phyloP scores from a whole-genome alignment of 345 rosid species.

The Boechera retrofracta region DNA sequence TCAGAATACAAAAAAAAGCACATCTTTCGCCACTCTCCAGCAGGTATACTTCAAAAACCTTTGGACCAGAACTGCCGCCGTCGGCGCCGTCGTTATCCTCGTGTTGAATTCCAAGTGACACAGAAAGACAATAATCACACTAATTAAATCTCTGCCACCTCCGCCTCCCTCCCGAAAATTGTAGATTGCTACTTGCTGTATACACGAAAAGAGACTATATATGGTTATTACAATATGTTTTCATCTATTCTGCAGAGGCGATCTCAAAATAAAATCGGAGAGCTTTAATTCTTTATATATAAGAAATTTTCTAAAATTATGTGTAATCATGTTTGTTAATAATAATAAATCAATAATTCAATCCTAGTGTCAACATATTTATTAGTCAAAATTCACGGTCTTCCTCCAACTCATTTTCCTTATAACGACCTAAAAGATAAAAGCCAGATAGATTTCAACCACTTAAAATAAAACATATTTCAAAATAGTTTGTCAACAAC shows the following conservation, averaged over 20 bases:
- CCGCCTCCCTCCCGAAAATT: too few species aligned
- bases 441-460: not conserved
- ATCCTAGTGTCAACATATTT: not conserved
- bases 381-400: not conserved
- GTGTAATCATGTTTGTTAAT: not conserved
- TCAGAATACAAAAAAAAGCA: not conserved
- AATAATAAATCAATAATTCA: not conserved
- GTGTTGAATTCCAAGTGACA: too few species aligned
- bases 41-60: slow-evolving; percentile 36
- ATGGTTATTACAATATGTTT: not conserved
- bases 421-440: not conserved
- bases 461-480: not conserved
- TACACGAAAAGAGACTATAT: too few species aligned
- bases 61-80: not conserved
- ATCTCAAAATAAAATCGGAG: not conserved
- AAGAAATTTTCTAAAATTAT: too few species aligned
- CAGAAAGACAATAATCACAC: too few species aligned
- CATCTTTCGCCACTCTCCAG: not conserved
- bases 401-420: not conserved
- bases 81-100: not conserved
- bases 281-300: not conserved
- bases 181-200: too few species aligned
- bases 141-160: too few species aligned
- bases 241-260: not conserved
- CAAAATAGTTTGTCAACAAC: not conserved